These are phyloP conservation scores for Cryptococcus sp. DNA, from an alignment of 1,284 basidiomycete genomes.

Conservation along the genomic window DNA sequence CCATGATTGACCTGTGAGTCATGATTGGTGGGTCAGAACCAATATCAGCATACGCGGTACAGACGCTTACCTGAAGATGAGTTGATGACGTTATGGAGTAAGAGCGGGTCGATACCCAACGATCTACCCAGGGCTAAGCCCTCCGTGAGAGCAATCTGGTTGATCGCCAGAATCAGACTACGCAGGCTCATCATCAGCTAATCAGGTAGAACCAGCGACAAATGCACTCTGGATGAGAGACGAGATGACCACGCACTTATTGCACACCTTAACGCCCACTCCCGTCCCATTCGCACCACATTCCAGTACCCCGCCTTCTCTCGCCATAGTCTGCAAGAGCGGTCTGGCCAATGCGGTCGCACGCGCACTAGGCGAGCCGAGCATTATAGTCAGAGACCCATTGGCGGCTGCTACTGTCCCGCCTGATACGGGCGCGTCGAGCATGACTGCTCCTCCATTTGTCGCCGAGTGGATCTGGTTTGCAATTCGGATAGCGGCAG, in stretches of 20 bases:
- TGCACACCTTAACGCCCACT: constrained; percentile 49
- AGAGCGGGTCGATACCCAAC: constrained; percentile 39
- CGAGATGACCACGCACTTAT: constrained; percentile 40
- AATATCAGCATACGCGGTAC: no score
- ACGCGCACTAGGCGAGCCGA: constrained; percentile 33
- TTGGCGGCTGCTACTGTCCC: constrained; percentile 42
- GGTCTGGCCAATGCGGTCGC: constrained; percentile 39
- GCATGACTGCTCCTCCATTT: constrained; percentile 32
- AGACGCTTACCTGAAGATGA: constrained; percentile 33
- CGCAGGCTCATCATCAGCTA: background rate
- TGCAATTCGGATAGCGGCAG: constrained; percentile 39
- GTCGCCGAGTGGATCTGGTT: constrained; percentile 35
- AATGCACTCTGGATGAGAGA: background rate
- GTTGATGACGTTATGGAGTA: constrained; percentile 47
- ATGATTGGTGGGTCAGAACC: no score
- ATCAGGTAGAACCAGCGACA: constrained; percentile 1
- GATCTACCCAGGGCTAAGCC: constrained; percentile 43
- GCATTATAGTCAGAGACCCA: constrained; percentile 48
- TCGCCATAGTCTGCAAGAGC: constrained; percentile 44
- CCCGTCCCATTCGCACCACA: constrained; percentile 47
- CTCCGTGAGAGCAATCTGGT: constrained; percentile 51
- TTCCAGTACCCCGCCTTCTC: constrained; percentile 38
- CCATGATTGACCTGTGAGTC: constrained; percentile 43
- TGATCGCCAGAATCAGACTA: constrained; percentile 49
- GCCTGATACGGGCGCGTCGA: constrained; percentile 50